phyloP scores from a whole-genome alignment of 2,329 filamentous ascomycete genomes.

The Colletotrichum somersetense region DNA sequence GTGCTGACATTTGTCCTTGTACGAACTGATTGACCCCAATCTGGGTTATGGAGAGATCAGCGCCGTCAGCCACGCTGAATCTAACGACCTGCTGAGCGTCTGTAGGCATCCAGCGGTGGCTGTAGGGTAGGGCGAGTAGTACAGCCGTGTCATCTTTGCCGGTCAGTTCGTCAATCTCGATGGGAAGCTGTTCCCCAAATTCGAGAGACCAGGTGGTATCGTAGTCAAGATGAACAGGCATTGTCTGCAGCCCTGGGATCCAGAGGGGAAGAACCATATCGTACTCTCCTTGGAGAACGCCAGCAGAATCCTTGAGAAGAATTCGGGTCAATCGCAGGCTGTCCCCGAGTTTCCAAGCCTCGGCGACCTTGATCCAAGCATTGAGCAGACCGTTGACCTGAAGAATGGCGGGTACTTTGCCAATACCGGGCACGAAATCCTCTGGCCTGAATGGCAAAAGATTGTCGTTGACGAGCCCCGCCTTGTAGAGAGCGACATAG shows the following conservation, averaged over 20 bases:
- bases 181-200: constrained; percentile 44
- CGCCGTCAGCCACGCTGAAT: constrained; percentile 49
- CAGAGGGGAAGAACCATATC: constrained; percentile 58
- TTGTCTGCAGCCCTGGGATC: constrained; percentile 53
- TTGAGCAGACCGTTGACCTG: constrained; percentile 55
- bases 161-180: constrained; percentile 36
- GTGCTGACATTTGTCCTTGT: constrained; percentile 43
- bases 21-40: constrained; percentile 50
- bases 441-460: constrained; percentile 73
- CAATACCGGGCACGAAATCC: constrained; percentile 54
- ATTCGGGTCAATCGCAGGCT: constrained; percentile 45
- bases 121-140: constrained; percentile 62
- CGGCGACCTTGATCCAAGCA: constrained; percentile 62
- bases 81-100: constrained; percentile 59
- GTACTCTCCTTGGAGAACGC: constrained; percentile 52
- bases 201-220: constrained; percentile 53
- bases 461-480: constrained; percentile 81
- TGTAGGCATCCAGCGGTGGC: constrained; percentile 59
- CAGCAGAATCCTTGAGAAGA: constrained; percentile 47
- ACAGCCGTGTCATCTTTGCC: constrained; percentile 58
- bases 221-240: constrained; percentile 57
- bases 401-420: constrained; percentile 52
- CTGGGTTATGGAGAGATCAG: constrained; percentile 46
- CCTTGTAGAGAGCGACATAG: constrained; percentile 76
- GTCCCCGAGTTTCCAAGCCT: constrained; percentile 55